Conservation (phyloP, 2,329 filamentous ascomycete genomes). For the Calonectria pseudoturangicola region DNA sequence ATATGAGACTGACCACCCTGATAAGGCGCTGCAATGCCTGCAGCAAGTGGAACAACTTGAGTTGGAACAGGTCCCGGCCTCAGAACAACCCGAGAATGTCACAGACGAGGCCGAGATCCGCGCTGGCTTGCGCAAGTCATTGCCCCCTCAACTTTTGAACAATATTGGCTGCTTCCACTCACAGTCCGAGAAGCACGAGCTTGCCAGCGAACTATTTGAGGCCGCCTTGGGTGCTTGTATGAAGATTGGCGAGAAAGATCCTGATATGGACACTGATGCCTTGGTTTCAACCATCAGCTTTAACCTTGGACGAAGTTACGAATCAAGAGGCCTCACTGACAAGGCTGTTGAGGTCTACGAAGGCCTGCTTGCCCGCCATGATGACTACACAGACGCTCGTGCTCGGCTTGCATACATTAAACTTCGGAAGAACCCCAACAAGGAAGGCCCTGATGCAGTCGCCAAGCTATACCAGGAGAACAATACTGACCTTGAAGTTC, state of each 20-base stretch:
- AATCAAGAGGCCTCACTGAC: slow-evolving; percentile 86
- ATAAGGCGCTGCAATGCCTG: slow-evolving; percentile 93
- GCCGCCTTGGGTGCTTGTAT: slow-evolving; percentile 92
- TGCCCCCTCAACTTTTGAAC: slow-evolving; percentile 94
- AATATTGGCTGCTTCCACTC: slow-evolving; percentile 98
- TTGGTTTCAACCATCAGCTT: slow-evolving; percentile 97
- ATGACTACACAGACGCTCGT: slow-evolving; percentile 93
- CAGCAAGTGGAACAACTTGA: slow-evolving; percentile 95
- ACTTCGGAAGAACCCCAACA: slow-evolving; percentile 85
- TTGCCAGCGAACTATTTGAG: slow-evolving; percentile 92
- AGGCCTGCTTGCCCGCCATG: slow-evolving; percentile 87
- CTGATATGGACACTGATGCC: slow-evolving; percentile 88
- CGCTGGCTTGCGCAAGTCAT: slow-evolving; percentile 80
- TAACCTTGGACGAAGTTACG: slow-evolving; percentile 95
- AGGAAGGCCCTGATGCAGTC: slow-evolving; percentile 90
- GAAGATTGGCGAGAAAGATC: slow-evolving; percentile 84
- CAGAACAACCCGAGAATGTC: slow-evolving; percentile 76
- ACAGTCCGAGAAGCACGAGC: slow-evolving; percentile 86
- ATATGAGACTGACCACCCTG: slow-evolving; percentile 89
- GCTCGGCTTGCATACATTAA: slow-evolving; percentile 93
- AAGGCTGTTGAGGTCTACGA: slow-evolving; percentile 94
- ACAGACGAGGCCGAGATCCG: slow-evolving; percentile 76
- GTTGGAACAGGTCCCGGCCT: slow-evolving; percentile 83
- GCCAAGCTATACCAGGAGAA: slow-evolving; percentile 90
- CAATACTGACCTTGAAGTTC: slow-evolving; percentile 90